Percentiles rank a stretch among this genome's conserved stretches.
These are phyloP conservation scores for Waltergamsia citrina DNA, from an alignment of 2,329 filamentous ascomycete species.

Conservation along the genomic window DNA sequence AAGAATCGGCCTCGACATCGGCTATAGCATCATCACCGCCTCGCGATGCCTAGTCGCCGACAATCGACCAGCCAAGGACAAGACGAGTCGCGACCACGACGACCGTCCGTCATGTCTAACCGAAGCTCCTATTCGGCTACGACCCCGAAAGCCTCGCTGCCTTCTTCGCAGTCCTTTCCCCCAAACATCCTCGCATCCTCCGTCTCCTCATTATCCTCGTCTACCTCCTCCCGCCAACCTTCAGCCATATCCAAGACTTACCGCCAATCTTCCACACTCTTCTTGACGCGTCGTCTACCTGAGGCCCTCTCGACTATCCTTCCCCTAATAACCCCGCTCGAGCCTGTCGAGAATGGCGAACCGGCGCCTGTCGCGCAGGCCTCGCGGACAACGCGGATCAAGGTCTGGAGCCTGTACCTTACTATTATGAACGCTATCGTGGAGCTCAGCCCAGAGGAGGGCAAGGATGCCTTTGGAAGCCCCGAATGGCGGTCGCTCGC, in stretches of 20 bases:
- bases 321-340: constrained; percentile 62
- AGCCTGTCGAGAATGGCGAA: constrained; percentile 36
- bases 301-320: constrained; percentile 81
- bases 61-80: not conserved
- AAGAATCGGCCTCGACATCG: no score
- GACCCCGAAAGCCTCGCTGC: constrained; percentile 29
- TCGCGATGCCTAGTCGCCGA: no score
- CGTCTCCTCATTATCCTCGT: constrained; percentile 58
- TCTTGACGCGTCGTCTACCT: constrained; percentile 84
- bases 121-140: constrained; percentile 31
- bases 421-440: constrained; percentile 87
- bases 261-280: constrained; percentile 87
- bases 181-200: constrained; percentile 52
- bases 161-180: constrained; percentile 28
- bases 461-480: constrained; percentile 77
- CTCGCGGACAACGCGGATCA: constrained; percentile 75
- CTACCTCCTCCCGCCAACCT: constrained; percentile 49
- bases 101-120: constrained; percentile 20
- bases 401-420: constrained; percentile 95
- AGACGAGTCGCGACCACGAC: not conserved
- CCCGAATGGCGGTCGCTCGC: constrained; percentile 78
- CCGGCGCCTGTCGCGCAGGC: constrained; percentile 70
- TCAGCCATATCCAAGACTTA: constrained; percentile 84
- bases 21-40: not conserved
- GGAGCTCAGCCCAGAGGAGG: constrained; percentile 82